A percentile compares a stretch with the other conserved stretches of the same genome.
Conservation (phyloP, 2,329 filamentous ascomycete species). For the Orbilia quercus region DNA sequence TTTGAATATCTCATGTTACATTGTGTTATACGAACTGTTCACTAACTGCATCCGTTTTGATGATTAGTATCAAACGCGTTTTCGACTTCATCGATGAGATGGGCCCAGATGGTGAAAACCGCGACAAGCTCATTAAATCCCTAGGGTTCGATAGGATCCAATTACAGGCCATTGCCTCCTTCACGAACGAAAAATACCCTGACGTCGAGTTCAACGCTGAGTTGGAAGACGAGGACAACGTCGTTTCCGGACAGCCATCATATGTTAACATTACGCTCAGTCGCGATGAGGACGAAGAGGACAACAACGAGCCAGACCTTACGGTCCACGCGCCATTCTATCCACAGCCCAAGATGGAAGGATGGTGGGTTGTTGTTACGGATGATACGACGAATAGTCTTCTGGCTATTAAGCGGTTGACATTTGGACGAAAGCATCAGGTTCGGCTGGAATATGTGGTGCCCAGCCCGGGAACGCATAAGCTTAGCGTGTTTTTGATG, state of each 20-base stretch:
- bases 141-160: slow-evolving; percentile 84
- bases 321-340: slow-evolving; percentile 96
- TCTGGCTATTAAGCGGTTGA: slow-evolving; percentile 93
- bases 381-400: slow-evolving; percentile 89
- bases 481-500: slow-evolving; percentile 92
- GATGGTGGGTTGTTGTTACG: slow-evolving; percentile 97
- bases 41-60: slow-evolving; percentile 55
- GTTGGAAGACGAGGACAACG: slow-evolving; percentile 80
- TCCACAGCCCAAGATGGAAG: slow-evolving; percentile 89
- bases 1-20: slow-evolving; percentile 6
- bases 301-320: slow-evolving; percentile 78
- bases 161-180: slow-evolving; percentile 86
- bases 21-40: slow-evolving; percentile 59
- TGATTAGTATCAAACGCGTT: slow-evolving; percentile 85
- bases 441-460: slow-evolving; percentile 88
- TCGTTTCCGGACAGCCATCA: slow-evolving; percentile 82
- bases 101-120: slow-evolving; percentile 89
- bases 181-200: slow-evolving; percentile 96
- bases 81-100: slow-evolving; percentile 99
- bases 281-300: slow-evolving; percentile 82
- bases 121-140: slow-evolving; percentile 78
- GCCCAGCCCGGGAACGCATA: slow-evolving; percentile 82
- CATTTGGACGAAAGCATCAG: slow-evolving; percentile 80
- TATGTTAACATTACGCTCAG: slow-evolving; percentile 86
- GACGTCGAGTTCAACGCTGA: slow-evolving; percentile 92